A percentile compares a stretch with the other conserved stretches of the same genome.
These are phyloP conservation scores for Setaria viridis DNA, from an alignment of 202 grass and related monocot species.

Conservation along the genomic window DNA sequence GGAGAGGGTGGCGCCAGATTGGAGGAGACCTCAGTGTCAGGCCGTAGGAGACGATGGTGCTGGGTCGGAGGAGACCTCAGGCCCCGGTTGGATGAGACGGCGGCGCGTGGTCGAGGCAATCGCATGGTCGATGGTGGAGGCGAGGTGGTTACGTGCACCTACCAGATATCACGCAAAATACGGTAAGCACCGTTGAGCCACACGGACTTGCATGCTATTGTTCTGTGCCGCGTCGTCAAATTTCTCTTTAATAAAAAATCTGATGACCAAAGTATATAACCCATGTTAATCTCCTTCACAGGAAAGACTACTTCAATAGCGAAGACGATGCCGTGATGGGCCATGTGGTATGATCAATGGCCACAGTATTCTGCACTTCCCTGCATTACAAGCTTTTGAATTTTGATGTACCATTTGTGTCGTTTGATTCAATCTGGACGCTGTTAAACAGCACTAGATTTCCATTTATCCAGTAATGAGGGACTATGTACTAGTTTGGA, in stretches of 20 bases:
- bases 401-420: not conserved
- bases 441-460: not conserved
- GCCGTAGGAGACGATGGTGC: too few relatives aligned
- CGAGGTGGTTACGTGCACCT: not conserved
- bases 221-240: not conserved
- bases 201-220: not conserved
- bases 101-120: too few relatives aligned
- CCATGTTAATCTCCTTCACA: not conserved
- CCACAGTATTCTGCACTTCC: not conserved
- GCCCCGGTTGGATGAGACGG: too few relatives aligned
- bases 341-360: not conserved
- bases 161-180: constrained; percentile 28
- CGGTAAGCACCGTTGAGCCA: not conserved
- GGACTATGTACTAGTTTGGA: not conserved
- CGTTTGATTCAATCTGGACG: not conserved
- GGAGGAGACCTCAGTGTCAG: too few relatives aligned
- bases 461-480: not conserved
- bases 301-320: not conserved
- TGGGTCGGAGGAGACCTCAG: too few relatives aligned
- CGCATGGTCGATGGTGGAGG: too few relatives aligned
- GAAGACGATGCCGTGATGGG: not conserved
- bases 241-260: not conserved
- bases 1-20: too few relatives aligned
- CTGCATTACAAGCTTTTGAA: not conserved
- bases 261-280: not conserved